Evolutionary conservation across 345 rosid genomes (phyloP), one percentile per base, ranked within the genome.

Genomic region (Pseudoturritis turrita): DNA sequence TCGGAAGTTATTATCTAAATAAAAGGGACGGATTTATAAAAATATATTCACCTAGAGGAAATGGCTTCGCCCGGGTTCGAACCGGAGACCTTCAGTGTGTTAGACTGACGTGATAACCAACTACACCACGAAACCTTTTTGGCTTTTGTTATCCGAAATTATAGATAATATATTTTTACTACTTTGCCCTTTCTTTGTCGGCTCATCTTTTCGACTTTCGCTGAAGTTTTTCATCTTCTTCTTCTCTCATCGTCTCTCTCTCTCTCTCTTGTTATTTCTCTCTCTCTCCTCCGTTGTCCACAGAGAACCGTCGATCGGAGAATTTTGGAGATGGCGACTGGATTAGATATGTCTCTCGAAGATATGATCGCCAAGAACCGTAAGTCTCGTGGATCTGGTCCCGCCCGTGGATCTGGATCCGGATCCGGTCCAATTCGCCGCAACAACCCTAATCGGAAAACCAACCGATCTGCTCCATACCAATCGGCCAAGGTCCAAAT

Each of bases 81-180:
- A 89, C 88, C 86, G 88, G 86, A 87, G 89, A 91, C 90, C 92
- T 89, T 87, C 87, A 87, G 88, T 86, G 96, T 89, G 92, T 89
- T 89, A 86, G 92, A 89, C 89, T 87, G 93, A 87, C 89, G 90
- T 89, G 91, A 87, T 89, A 86, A 87, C 92, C 92, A 84, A 86
- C 90, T 86, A 87, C 96, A 89, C 96, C 92, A 88, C 94, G 87
- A 89, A 78, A 87, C 91, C 94, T 0, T 29, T 8, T 13, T 36
- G 29, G 0, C 10, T 33, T 7, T 7, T 3, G 1, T 2, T 8
- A 9, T 2, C 37, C 37, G 8, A 7, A 33, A 9, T 33, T 7
- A 33, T 8, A 8, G 0, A 7, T 33, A 33, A 1, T 8, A 33
- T 2, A 8, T 8, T 0, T 2, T 33, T 33, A 8, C 37, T 0